Base-by-base conservation (phyloP, 176 grass and related monocot genomes). In the Miscanthus lutarioriparius region DNA sequence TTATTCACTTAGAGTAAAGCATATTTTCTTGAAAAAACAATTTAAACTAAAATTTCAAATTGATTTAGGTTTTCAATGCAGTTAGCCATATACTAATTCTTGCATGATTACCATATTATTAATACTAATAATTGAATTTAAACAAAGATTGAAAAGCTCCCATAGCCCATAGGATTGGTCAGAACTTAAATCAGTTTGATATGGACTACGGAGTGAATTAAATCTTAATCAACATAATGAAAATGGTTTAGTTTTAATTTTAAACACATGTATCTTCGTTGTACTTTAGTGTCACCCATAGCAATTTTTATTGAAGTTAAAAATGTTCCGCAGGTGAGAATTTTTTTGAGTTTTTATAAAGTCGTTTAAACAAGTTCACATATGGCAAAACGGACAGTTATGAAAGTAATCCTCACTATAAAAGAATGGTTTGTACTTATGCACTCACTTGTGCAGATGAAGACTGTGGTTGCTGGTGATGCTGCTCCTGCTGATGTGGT, bases 381-480 rank as follows among this genome's bases (percentile, higher is more conserved):
- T n/a, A 20, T 10, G 22, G 65, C 4, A 39, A 39, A 63, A 22
- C 28, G 2, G 3, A 4, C 49, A 35, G 65, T 20, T 8, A 27
- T 12, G 15, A 30, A 41, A 20, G 23, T 43, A 74, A 35, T n/a
- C 54, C 58, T 66, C 4, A 27, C 8, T 67, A 32, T 64, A 7
- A 66, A 61, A 6, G 12, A 75, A 1, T 32, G 33, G 23, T 23
- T 58, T 13, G 25, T 32, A 35, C 4, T 32, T 75, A 35, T 75
- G 61, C 25, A 44, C 92, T 94, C 75, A 94, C 92, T 87, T 87
- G 89, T 17, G 92, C 69, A 25, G 85, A 82, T 14, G 87, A 83
- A 13, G 45, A 71, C 10, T 87, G 84, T 30, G 86, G 84, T 75
- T 86, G 88, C 8, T 86, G 88, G 53, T 82, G 83, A 40, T 82